Conservation (phyloP, 1,284 basidiomycete species). For the Mycosarcoma mackinlayi region DNA sequence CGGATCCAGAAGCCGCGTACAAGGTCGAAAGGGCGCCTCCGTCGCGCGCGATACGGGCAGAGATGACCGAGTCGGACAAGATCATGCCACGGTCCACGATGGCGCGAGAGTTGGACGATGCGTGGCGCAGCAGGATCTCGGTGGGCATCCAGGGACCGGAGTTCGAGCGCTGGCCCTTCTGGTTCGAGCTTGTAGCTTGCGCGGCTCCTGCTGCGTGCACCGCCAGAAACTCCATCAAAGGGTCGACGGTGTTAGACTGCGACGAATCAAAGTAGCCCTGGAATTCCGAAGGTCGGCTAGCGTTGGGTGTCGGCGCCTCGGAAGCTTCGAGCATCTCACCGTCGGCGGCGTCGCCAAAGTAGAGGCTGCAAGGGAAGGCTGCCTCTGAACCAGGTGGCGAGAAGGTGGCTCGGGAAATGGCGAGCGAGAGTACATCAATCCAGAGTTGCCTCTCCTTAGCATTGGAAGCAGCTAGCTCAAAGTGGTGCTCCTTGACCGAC, state of each 20-base stretch:
- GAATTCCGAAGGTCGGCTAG: slow-evolving; percentile 34
- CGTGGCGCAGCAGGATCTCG: slow-evolving; percentile 59
- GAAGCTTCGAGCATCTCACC: slow-evolving; percentile 25
- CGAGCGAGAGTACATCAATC: slow-evolving; percentile 55
- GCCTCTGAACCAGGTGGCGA: slow-evolving; percentile 44
- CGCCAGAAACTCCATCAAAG: slow-evolving; percentile 52
- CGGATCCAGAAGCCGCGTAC: slow-evolving; percentile 37
- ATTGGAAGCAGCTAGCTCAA: slow-evolving; percentile 63
- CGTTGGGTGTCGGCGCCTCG: slow-evolving; percentile 45
- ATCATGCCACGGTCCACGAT: slow-evolving; percentile 64
- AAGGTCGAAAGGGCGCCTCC: slow-evolving; percentile 40
- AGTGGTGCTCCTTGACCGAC: slow-evolving; percentile 61
- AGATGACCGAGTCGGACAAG: slow-evolving; percentile 60
- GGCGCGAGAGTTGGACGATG: slow-evolving; percentile 56
- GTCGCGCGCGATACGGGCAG: slow-evolving; percentile 51
- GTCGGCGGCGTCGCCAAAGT: slow-evolving; percentile 37
- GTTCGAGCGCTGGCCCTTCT: slow-evolving; percentile 32
- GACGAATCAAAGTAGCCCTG: slow-evolving; percentile 34
- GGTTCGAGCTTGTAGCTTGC: slow-evolving; percentile 27
- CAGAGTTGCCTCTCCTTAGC: slow-evolving; percentile 60
- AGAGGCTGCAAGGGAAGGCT: slow-evolving; percentile 57
- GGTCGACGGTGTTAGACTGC: slow-evolving; percentile 20
- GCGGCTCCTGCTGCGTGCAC: slow-evolving; percentile 45
- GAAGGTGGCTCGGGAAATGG: slow-evolving; percentile 46
- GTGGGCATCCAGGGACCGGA: slow-evolving; percentile 48